Base-by-base conservation (phyloP, 305 asterid species). In the Caryopteris hybrid region DNA sequence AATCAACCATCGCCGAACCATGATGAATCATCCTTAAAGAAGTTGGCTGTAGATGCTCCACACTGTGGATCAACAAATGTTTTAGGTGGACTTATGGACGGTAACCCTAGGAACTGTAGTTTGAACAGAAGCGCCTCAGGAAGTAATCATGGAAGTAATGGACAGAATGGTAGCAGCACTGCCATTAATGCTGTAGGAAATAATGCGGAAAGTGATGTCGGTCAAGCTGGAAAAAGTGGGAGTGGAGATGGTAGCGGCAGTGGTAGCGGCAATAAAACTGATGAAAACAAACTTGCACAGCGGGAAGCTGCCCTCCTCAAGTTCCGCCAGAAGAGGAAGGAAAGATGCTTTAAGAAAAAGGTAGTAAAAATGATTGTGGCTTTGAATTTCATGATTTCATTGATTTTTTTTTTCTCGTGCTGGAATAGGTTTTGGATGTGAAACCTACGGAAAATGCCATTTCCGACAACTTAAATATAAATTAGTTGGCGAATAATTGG, bases 221-320 rank as follows among this genome's bases (percentile, higher is more conserved):
- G 84, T 73, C 78, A 76, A 66, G 84, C 79, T 83, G 84, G 87
- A 66, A 86, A 79, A 80, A 84, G 78, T 76, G 83, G 83, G 55
- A 80, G 82, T 61, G 83, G 88, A 66, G 87, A 84, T 77, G 93
- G 80, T 45, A 83, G 79, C 33, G 85, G 86, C 66, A 77, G 83
- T 59, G 93, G 91, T 42, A 77, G 78, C 71, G 98, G 90, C 48
- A 79, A 76, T 65, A 83, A 80, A 61, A 67, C 58, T 13, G 84
- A 81, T 38, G 84, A 80, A 66, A 83, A 73, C 70, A 86, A 71
- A 80, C 78, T 82, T 74, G 80, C 90, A 18, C 86, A 68, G 57
- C 75, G 92, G 41, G 79, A 66, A 79, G 95, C 94, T 65, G 87
- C 95, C 68, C 77, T 89, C 79, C 78, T 78, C 84, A 92, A 87